Evolutionary conservation across 805 yeast genomes (phyloP), one percentile per base, ranked within the genome.

Genomic region (Priceomyces castillae): DNA sequence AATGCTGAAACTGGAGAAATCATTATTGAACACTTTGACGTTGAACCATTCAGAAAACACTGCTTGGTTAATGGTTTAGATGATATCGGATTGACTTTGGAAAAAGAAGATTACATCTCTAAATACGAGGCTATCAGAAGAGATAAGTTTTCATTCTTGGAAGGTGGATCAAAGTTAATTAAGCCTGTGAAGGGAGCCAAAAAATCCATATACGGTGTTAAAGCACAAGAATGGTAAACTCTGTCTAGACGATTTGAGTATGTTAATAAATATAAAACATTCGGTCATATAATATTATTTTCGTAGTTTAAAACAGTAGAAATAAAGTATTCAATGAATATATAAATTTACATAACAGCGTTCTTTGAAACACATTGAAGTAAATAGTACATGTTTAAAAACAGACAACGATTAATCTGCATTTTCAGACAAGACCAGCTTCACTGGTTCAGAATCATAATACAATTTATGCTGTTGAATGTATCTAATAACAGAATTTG

Each of bases 41-140:
- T 94, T 48, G 98, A 90, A 65, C 78, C 72, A 26, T 94, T 90
- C 77, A 85, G 97, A 77, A 90, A 90, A 70, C 96, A 92, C 67
- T 94, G 98, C 64, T 76, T 94, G 56, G 73, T 92, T 44, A 89
- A 94, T 53, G 99, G 99, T 50, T 81, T 94, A 49, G 99, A 94
- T 65, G 99, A 94, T 64, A 94, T 94, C 67, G 97, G 97, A 34
- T 78, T 94, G 59, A 94, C 99, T 40, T 71, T 94, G 57, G 92
- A 90, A 67, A 89, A 90, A 69, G 97, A 88, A 69, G 80, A 80
- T 42, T 81, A 57, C 65, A 94, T 94, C 55, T 45, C 64, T 41
- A 75, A 80, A 54, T 94, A 81, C 59, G 99, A 94, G 73, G 78
- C 69, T 17, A 67, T 70, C 50, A 86, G 99, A 77, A 82, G 77